Percentiles rank a stretch among this genome's conserved stretches.
These are phyloP conservation scores for Colletotrichum lentis DNA, from an alignment of 2,329 filamentous ascomycete species.

Conservation along the genomic window DNA sequence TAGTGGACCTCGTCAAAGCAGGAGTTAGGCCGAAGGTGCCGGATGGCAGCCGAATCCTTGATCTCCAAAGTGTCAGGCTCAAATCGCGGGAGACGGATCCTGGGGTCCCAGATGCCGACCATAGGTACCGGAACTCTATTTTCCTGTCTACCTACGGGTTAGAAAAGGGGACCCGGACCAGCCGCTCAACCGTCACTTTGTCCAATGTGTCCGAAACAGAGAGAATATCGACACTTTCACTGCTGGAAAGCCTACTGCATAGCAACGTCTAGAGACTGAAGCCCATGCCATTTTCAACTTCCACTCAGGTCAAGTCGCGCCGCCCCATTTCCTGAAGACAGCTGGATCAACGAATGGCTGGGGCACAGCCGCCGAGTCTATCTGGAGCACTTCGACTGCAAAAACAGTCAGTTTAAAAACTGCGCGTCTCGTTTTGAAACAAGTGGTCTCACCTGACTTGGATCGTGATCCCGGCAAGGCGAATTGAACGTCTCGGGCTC, in stretches of 20 bases:
- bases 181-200: neutral
- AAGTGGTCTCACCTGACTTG: slow-evolving; percentile 24
- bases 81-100: neutral
- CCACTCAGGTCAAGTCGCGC: slow-evolving; percentile 11
- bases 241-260: neutral
- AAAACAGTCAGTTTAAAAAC: slow-evolving; percentile 4
- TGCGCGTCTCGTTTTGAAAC: neutral
- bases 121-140: neutral
- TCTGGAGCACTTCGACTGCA: slow-evolving; percentile 34
- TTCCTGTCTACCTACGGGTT: too few species aligned
- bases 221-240: too few species aligned
- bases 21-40: slow-evolving; percentile 3
- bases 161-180: neutral
- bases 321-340: slow-evolving; percentile 33
- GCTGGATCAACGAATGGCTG: slow-evolving; percentile 40
- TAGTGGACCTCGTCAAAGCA: slow-evolving; percentile 1
- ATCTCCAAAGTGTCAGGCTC: neutral
- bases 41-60: neutral
- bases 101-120: neutral
- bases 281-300: too few species aligned
- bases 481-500: slow-evolving; percentile 30
- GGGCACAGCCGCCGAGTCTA: slow-evolving; percentile 39
- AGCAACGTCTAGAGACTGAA: neutral
- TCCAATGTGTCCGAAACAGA: neutral
- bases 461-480: slow-evolving; percentile 31